Base-by-base conservation (phyloP, 495 filamentous ascomycete genomes). In the Podospora sp. region DNA sequence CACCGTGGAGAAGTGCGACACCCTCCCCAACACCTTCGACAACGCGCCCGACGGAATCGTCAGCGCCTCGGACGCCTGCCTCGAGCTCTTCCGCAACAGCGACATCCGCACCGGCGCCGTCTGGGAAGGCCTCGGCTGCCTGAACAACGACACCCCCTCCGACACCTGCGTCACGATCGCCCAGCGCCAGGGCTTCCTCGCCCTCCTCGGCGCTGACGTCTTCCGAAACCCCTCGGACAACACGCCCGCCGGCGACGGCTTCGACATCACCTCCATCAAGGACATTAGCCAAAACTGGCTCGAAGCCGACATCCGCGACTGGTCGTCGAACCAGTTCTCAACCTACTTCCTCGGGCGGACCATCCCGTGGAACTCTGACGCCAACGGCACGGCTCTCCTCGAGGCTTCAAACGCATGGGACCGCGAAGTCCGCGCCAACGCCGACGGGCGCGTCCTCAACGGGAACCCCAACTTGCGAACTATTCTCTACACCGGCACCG, bases 401-500 rank as follows among this genome's bases (percentile, higher is more conserved):
- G n/a, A 18, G 12, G 16, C 1, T 6, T 5, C 57, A 1, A n/a
- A 5, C 16, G 57, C 3, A 2, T 29, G 57, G 57, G 57, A 60
- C 25, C 5, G 2, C 6, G 6, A 22, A 16, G 57, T 60, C 2
- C 57, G 57, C 6, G 57, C 57, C 25, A 60, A 60, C 57, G 57
- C 57, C 14, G 7, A 36, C 7, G 24, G 24, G 3, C 7, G 3
- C 27, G 16, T 16, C 16, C 57, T 60, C 9, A 29, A 35, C n/a
- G n/a, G n/a, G 11, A 22, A 16, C 8, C 4, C 3, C 29, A 57
- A 25, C 4, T 11, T 24, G 24, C 27, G 33, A 5, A 24, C 22
- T 8, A 60, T 60, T 16, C 24, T 60, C 24, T 60, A 60, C 57
- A 60, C 57, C 3, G 57, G 57, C 2, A 60, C 57, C 16, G 57